A percentile compares a stretch with the other conserved stretches of the same genome.
Conservation (phyloP, 2,329 filamentous ascomycete species). For the Colletotrichum filicis region DNA sequence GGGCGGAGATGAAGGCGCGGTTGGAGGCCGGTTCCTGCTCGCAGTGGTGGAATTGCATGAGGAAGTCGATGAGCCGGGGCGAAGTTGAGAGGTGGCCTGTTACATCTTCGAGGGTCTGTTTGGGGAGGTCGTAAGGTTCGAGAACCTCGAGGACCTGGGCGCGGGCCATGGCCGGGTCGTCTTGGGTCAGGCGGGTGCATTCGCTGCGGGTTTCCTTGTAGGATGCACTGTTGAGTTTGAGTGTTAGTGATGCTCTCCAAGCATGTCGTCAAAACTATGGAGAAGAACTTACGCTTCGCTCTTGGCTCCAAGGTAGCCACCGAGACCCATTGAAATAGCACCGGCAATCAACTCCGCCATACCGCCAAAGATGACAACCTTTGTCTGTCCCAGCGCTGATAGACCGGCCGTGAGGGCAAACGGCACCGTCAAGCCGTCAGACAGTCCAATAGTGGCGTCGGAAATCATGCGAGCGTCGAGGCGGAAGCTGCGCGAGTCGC, state of each 20-base stretch:
- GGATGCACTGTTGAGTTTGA: constrained; percentile 25
- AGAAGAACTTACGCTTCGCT: constrained; percentile 53
- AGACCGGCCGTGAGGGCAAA: constrained; percentile 83
- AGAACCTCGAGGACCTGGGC: constrained; percentile 62
- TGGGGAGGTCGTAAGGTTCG: constrained; percentile 60
- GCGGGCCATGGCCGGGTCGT: constrained; percentile 53
- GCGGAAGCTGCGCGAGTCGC: constrained; percentile 27
- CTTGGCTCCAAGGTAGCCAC: constrained; percentile 75
- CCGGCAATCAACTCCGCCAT: constrained; percentile 81
- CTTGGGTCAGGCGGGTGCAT: constrained; percentile 53
- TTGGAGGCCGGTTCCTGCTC: constrained; percentile 56
- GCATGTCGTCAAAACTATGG: constrained; percentile 2
- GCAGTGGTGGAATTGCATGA: constrained; percentile 68
- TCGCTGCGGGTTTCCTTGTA: constrained; percentile 44
- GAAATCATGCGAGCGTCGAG: constrained; percentile 38
- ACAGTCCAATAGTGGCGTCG: constrained; percentile 69
- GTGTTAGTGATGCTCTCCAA: neutral
- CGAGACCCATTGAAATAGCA: constrained; percentile 81
- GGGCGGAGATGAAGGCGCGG: constrained; percentile 64
- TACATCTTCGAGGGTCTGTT: constrained; percentile 34
- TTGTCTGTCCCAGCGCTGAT: constrained; percentile 71
- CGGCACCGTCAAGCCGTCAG: constrained; percentile 82
- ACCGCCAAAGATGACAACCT: constrained; percentile 76
- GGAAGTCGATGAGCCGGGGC: constrained; percentile 63
- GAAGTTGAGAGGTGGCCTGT: constrained; percentile 38